These are phyloP conservation scores for Gossypium armourianum DNA, from an alignment of 441 rosid species.

Conservation along the genomic window DNA sequence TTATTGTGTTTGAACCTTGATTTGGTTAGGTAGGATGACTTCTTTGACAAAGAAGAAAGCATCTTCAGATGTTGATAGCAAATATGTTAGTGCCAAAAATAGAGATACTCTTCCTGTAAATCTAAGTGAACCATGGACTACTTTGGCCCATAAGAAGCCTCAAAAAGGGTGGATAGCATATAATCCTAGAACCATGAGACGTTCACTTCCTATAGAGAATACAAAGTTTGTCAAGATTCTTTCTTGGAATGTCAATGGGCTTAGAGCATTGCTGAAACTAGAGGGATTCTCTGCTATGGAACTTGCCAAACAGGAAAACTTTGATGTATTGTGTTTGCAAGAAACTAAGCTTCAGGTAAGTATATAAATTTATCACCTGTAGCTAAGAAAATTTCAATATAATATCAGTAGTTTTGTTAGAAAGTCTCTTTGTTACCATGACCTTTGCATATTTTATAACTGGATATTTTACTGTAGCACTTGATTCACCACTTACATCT, in stretches of 20 bases:
- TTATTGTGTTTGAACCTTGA: slow-evolving; percentile 8
- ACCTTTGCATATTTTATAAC: not conserved
- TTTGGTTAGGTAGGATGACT: slow-evolving; percentile 26
- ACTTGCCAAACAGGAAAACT: slow-evolving; percentile 71
- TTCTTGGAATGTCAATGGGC: slow-evolving; percentile 93
- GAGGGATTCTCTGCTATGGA: slow-evolving; percentile 62
- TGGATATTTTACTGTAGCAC: not conserved
- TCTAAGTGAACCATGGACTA: slow-evolving; percentile 69
- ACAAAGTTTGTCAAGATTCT: slow-evolving; percentile 43
- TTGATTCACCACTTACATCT: not conserved
- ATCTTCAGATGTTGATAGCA: slow-evolving; percentile 22
- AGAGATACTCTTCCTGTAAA: slow-evolving; percentile 15
- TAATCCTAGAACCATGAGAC: slow-evolving; percentile 72
- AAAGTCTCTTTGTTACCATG: not conserved
- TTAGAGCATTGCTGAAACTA: slow-evolving; percentile 63
- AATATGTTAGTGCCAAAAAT: slow-evolving; percentile 20
- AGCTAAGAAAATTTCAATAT: not conserved
- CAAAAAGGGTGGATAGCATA: slow-evolving; percentile 72
- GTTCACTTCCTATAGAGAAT: slow-evolving; percentile 36
- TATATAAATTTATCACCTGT: slow-evolving; percentile 8
- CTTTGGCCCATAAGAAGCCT: slow-evolving; percentile 84
- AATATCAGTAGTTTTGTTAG: not conserved
- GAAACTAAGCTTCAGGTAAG: slow-evolving; percentile 84
- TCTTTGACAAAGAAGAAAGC: slow-evolving; percentile 23
- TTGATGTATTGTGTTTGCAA: slow-evolving; percentile 82